These are phyloP conservation scores for Fragaria nilgerrensis DNA, from an alignment of 306 rosid species.

Conservation along the genomic window DNA sequence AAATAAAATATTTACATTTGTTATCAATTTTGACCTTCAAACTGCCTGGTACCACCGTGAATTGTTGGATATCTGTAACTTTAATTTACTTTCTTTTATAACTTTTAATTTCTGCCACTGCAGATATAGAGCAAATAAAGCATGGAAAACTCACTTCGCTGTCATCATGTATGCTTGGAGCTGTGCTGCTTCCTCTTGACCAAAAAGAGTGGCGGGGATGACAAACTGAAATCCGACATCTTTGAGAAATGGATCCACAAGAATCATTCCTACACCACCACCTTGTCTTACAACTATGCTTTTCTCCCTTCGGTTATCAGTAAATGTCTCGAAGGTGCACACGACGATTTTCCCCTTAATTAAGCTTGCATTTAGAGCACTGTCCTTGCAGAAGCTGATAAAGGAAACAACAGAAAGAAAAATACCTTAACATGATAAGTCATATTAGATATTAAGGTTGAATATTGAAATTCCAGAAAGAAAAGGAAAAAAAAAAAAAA, in stretches of 20 bases:
- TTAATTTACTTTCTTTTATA: neutral
- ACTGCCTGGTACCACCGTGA: neutral
- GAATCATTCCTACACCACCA: slow-evolving; percentile 74
- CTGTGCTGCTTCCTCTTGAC: slow-evolving; percentile 52
- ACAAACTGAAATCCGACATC: slow-evolving; percentile 56
- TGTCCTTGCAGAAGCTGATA: slow-evolving; percentile 65
- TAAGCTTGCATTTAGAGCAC: slow-evolving; percentile 44
- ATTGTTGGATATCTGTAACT: neutral
- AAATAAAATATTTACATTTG: slow-evolving; percentile 21
- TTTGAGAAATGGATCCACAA: slow-evolving; percentile 54
- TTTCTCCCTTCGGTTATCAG: slow-evolving; percentile 38
- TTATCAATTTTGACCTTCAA: neutral
- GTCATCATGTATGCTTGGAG: slow-evolving; percentile 55
- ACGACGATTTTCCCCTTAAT: slow-evolving; percentile 62
- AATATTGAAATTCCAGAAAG: neutral
- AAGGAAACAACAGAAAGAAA: neutral
- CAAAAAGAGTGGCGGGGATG: slow-evolving; percentile 59
- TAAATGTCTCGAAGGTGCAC: slow-evolving; percentile 45
- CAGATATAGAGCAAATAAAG: slow-evolving; percentile 3
- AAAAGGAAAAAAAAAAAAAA: neutral
- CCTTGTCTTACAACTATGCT: slow-evolving; percentile 42
- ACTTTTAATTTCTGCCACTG: slow-evolving; percentile 2
- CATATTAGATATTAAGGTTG: neutral
- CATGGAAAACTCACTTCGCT: slow-evolving; percentile 48
- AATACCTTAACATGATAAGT: neutral